Evolutionary conservation across 257 asterid species (phyloP).

Genomic region (Solanum tarapatanum): DNA sequence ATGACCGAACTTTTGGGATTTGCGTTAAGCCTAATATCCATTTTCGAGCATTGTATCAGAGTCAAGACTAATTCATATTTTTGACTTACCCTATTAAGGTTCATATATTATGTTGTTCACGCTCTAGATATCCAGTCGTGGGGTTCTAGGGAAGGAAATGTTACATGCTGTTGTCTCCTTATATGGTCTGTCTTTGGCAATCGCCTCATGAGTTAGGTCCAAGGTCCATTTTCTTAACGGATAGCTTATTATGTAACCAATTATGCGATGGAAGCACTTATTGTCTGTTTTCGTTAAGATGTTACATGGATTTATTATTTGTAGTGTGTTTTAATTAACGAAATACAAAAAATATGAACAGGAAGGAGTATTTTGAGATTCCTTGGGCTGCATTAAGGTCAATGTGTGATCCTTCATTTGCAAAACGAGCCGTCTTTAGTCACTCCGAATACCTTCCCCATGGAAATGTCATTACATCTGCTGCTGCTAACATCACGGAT

Average conservation of each 20-base stretch:
- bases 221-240: neutral
- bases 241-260: neutral
- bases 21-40: neutral
- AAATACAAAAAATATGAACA: neutral
- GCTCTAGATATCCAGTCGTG: neutral
- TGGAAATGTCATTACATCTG: neutral
- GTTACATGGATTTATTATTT: neutral
- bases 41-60: neutral
- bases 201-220: neutral
- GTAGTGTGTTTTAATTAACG: neutral
- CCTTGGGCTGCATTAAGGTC: slow-evolving; percentile 10
- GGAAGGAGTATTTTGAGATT: slow-evolving; percentile 12
- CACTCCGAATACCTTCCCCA: slow-evolving; percentile 7
- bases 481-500: slow-evolving; percentile 5
- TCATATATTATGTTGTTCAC: neutral
- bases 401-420: slow-evolving; percentile 13
- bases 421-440: slow-evolving; percentile 4
- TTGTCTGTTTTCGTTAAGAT: neutral
- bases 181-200: neutral
- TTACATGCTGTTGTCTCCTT: neutral
- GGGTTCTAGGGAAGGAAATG: neutral
- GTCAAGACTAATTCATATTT: too few relatives aligned
- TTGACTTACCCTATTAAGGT: neutral
- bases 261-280: neutral
- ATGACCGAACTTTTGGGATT: neutral